phyloP scores from a whole-genome alignment of 2,329 filamentous ascomycete species.

The Leptographium lundbergii region DNA sequence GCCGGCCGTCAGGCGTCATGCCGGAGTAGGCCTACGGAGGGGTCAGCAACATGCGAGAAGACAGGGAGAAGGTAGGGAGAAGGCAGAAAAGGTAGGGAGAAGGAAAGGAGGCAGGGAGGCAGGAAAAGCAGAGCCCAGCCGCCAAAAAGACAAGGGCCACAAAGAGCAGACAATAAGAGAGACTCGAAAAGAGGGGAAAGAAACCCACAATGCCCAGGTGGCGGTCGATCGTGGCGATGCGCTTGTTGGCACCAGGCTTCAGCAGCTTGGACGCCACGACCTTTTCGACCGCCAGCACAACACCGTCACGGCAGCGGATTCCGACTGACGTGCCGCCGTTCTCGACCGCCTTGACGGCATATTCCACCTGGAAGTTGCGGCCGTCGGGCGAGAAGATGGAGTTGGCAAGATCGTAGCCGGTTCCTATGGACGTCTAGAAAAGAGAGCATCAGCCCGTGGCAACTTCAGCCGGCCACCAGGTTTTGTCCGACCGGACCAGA shows the following conservation, averaged over 20 bases:
- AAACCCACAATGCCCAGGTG: slow-evolving; percentile 78
- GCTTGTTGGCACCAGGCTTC: slow-evolving; percentile 91
- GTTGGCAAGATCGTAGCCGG: slow-evolving; percentile 98
- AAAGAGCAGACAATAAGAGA: background rate
- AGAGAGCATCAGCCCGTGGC: no score
- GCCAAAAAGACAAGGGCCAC: no score
- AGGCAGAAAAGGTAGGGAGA: no score
- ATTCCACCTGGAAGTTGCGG: slow-evolving; percentile 98
- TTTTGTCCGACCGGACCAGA: no score
- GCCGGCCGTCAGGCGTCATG: slow-evolving; percentile 85
- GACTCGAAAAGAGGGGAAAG: background rate
- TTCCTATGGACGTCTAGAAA: slow-evolving; percentile 91
- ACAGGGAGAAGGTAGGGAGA: background rate
- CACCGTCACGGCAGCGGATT: slow-evolving; percentile 92
- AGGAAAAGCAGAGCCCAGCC: no score
- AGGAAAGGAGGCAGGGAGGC: no score
- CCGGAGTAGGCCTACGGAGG: slow-evolving; percentile 69
- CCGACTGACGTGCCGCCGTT: slow-evolving; percentile 94
- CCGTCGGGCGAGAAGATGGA: slow-evolving; percentile 99
- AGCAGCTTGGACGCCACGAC: slow-evolving; percentile 89
- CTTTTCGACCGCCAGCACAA: slow-evolving; percentile 94
- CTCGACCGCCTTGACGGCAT: slow-evolving; percentile 96
- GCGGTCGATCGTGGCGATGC: slow-evolving; percentile 87
- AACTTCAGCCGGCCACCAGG: no score
- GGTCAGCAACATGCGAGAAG: background rate